Evolutionary conservation across 2,329 filamentous ascomycete genomes (phyloP).

Genomic region (Beauveria bassiana): DNA sequence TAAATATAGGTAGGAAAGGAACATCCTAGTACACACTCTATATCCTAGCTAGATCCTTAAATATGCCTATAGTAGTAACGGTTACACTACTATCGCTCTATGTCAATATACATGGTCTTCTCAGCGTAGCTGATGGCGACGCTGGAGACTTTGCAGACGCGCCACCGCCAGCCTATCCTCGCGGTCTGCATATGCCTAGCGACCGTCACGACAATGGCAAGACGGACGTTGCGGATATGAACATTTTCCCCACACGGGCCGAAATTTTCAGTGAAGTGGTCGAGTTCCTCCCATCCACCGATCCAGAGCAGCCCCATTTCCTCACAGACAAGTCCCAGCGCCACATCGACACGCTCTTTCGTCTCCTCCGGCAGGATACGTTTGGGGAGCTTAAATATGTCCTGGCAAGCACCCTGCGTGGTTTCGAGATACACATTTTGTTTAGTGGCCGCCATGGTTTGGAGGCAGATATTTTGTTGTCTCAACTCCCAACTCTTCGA

Average conservation of each 20-base stretch:
- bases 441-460: neutral
- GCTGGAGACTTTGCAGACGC: neutral
- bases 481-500: neutral
- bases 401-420: neutral
- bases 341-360: constrained; percentile 6
- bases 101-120: neutral
- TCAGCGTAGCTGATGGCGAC: neutral
- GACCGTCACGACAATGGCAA: constrained; percentile 8
- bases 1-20: too few relatives aligned
- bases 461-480: neutral
- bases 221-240: neutral
- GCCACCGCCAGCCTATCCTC: constrained; percentile 1
- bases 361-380: constrained; percentile 2
- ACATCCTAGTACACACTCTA: too few relatives aligned
- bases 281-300: constrained; percentile 8
- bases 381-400: constrained; percentile 8
- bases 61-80: too few relatives aligned
- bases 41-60: neutral
- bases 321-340: constrained; percentile 3
- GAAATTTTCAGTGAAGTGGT: neutral
- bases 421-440: neutral
- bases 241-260: constrained; percentile 1
- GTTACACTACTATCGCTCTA: too few relatives aligned
- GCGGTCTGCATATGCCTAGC: neutral
- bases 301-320: constrained; percentile 6